Percentiles rank a stretch among this genome's conserved stretches.
Evolutionary conservation across 768 basidiomycete genomes (phyloP).

Genomic region (Thelephora aurantiotincta): DNA sequence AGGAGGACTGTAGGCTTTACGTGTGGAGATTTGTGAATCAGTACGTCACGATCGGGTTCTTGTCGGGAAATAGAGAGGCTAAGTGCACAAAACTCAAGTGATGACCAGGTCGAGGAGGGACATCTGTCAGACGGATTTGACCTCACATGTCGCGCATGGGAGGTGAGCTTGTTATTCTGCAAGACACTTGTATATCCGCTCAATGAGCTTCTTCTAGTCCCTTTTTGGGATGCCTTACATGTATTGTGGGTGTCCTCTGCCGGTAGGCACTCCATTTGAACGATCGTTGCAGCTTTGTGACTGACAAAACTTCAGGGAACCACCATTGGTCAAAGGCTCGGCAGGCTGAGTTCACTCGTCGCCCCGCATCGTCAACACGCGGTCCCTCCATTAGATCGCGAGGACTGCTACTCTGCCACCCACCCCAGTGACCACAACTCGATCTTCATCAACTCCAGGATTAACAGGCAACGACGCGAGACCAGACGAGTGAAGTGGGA

Average conservation of each 20-base stretch:
- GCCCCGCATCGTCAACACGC: conserved; percentile 10
- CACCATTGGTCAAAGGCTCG: conserved; percentile 27
- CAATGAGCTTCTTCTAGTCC: conserved; percentile 10
- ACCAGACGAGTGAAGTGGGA: conserved; percentile 14
- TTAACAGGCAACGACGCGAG: conserved; percentile 6
- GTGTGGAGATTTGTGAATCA: conserved; percentile 39
- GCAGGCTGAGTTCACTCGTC: background rate
- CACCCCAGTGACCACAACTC: conserved; percentile 45
- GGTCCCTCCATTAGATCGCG: conserved; percentile 3
- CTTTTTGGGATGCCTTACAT: conserved; percentile 41
- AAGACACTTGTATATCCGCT: background rate
- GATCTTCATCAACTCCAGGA: conserved; percentile 18
- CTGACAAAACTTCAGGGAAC: conserved; percentile 15
- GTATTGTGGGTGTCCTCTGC: conserved; percentile 44
- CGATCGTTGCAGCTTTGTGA: background rate
- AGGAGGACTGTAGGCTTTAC: conserved; percentile 25
- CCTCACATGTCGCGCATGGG: conserved; percentile 34
- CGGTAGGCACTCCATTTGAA: conserved; percentile 4
- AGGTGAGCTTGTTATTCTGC: conserved; percentile 13
- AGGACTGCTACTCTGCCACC: conserved; percentile 30
- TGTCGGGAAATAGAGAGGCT: background rate
- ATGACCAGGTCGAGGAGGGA: conserved; percentile 34
- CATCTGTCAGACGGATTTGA: conserved; percentile 32
- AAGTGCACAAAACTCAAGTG: conserved; percentile 18
- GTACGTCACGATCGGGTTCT: conserved; percentile 14